These are phyloP conservation scores for Neonothopanus nambi DNA, from an alignment of 1,284 basidiomycete species.

Conservation along the genomic window DNA sequence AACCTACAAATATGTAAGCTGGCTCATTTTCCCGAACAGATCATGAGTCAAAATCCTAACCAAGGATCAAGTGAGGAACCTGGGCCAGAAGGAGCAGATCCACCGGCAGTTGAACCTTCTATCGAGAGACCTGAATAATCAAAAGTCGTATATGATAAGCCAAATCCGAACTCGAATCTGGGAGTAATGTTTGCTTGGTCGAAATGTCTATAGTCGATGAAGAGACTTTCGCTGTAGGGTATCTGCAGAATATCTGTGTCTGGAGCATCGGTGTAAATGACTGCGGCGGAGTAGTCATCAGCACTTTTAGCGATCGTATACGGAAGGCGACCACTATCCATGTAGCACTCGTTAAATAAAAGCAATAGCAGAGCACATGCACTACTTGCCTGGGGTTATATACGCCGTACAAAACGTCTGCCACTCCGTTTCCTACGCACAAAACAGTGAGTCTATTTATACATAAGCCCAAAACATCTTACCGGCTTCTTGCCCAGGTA, in stretches of 20 bases:
- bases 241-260: constrained; percentile 33
- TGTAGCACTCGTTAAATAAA: constrained; percentile 11
- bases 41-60: constrained; percentile 28
- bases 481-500: constrained; percentile 75
- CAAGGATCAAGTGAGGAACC: constrained; percentile 50
- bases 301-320: constrained; percentile 64
- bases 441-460: not conserved
- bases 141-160: constrained; percentile 71
- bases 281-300: constrained; percentile 55
- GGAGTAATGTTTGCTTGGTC: constrained; percentile 57
- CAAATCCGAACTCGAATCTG: constrained; percentile 69
- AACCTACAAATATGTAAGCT: constrained; percentile 31
- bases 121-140: constrained; percentile 47
- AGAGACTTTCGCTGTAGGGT: constrained; percentile 51
- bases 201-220: constrained; percentile 70
- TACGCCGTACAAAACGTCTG: constrained; percentile 61
- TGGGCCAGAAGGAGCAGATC: constrained; percentile 37
- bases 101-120: constrained; percentile 39
- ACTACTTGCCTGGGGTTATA: constrained; percentile 62
- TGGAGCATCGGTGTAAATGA: constrained; percentile 32
- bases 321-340: constrained; percentile 50
- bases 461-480: constrained; percentile 7
- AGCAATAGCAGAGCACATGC: constrained; percentile 33
- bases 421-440: constrained; percentile 53
- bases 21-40: not conserved